phyloP scores from a whole-genome alignment of 2,329 filamentous ascomycete species.

The Fusarium coicis region DNA sequence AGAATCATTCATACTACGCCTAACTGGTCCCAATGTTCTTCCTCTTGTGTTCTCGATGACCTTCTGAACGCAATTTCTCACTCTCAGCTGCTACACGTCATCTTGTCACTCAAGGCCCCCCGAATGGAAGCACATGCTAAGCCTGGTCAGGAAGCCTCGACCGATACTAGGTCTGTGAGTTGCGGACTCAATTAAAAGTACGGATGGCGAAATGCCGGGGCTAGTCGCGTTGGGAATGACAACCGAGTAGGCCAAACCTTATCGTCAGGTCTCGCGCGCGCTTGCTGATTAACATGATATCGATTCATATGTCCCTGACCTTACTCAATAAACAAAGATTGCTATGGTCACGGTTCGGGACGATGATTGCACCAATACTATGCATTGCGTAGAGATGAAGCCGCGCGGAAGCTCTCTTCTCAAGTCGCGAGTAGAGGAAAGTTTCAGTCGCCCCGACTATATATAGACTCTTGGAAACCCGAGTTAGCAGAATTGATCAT shows the following conservation, averaged over 20 bases:
- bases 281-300: not conserved
- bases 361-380: not conserved
- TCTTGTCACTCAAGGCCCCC: not conserved
- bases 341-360: fast-evolving
- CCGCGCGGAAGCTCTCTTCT: not conserved
- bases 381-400: not conserved
- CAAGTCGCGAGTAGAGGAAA: fast-evolving
- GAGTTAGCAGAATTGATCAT: not conserved
- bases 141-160: fast-evolving
- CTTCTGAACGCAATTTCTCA: not conserved
- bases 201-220: not conserved
- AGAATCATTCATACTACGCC: too few species aligned
- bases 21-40: too few species aligned
- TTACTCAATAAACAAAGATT: fast-evolving
- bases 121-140: not conserved
- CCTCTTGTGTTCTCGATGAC: not conserved
- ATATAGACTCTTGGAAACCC: not conserved
- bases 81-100: fast-evolving
- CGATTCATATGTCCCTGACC: not conserved
- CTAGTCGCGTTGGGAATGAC: not conserved
- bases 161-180: not conserved
- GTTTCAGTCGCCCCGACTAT: not conserved
- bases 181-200: not conserved
- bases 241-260: not conserved
- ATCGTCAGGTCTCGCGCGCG: not conserved